These are phyloP conservation scores for Eucalyptus erythrocorys DNA, from an alignment of 345 rosid genomes.

Conservation along the genomic window DNA sequence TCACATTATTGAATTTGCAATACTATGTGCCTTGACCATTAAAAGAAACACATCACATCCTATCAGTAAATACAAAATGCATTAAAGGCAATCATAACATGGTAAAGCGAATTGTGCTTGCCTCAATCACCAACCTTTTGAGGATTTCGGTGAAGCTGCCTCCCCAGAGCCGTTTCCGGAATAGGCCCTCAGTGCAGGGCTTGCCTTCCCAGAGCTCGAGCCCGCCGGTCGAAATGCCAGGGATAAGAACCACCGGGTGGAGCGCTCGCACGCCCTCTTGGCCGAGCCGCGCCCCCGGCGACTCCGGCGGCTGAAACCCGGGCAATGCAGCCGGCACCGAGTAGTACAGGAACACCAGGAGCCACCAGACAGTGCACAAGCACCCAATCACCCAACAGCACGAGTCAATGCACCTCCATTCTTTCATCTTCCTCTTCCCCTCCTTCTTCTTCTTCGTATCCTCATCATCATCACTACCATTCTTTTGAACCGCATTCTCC, in stretches of 20 bases:
- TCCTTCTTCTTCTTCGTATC: neutral
- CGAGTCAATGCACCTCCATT: conserved; percentile 40
- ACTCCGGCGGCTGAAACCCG: conserved; percentile 39
- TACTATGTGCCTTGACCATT: neutral
- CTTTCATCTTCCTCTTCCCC: conserved; percentile 1
- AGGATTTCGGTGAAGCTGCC: conserved; percentile 55
- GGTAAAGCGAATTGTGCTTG: neutral
- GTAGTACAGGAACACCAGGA: conserved; percentile 37
- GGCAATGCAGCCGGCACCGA: conserved; percentile 36
- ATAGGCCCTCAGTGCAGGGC: conserved; percentile 65
- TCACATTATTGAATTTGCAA: neutral
- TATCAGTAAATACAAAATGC: neutral
- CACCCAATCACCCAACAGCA: conserved; percentile 62
- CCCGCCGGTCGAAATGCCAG: conserved; percentile 68
- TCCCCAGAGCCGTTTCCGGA: conserved; percentile 70
- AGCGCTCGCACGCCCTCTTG: conserved; percentile 43
- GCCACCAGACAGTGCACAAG: conserved; percentile 56
- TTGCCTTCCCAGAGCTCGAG: conserved; percentile 76
- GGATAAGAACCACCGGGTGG: conserved; percentile 74
- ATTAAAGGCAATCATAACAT: neutral
- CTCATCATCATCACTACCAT: neutral
- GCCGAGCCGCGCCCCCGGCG: conserved; percentile 40
- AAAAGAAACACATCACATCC: neutral
- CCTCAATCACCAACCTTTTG: conserved; percentile 20
- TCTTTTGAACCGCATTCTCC: conserved; percentile 6